Base-by-base conservation (phyloP, 1,284 basidiomycete genomes). In the Cryptococcus depauperatus region DNA sequence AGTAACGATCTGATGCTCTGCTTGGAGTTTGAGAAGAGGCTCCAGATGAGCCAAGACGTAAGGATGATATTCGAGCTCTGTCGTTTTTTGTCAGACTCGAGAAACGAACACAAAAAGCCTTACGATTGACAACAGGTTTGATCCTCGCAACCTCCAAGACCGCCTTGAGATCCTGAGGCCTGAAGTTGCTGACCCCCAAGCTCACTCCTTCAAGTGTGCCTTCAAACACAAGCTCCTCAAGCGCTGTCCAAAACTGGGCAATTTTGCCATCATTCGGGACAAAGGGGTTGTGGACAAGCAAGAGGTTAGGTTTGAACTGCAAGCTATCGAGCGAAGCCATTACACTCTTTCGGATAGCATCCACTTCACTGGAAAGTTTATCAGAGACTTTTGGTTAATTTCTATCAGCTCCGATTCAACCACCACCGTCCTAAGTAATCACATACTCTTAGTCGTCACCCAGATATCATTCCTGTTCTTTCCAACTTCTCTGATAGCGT, bases 11-110 rank as follows among this genome's bases (percentile, higher is more conserved):
- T 76, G 76, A 54, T 82, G 71, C 55, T 82, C 67, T 56, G 74
- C 69, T 56, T 79, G 74, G 34, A 79, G 71, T 32, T 76, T 75
- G 42, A 82, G 63, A 30, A 82, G 73, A 0, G 79, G 76, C 42
- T 76, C 69, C 5, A 77, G 69, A 2, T 78, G 77, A 45, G 79
- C 76, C 71, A 78, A 79, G 27, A 86, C 72, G 59, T 85, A 84
- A 9, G 85, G 83, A 61, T 89, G 84, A 43, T 80, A 77, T 62
- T 87, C 84, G 37, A 86, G 77, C 80, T 81, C 51, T 51, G 40
- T 26, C 5, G 11, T n/a, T 26, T 25, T 16, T 23, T 9, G 10
- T 34, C 60, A 56, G 2, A 40, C 44, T 47, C 45, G 74, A 19
- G 82, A 3, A 23, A 41, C 14, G 25, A 29, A 27, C 33, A 35